Base-by-base conservation (phyloP, 371 early-diverging fungal species). In the Furculomyces boomerangus region DNA sequence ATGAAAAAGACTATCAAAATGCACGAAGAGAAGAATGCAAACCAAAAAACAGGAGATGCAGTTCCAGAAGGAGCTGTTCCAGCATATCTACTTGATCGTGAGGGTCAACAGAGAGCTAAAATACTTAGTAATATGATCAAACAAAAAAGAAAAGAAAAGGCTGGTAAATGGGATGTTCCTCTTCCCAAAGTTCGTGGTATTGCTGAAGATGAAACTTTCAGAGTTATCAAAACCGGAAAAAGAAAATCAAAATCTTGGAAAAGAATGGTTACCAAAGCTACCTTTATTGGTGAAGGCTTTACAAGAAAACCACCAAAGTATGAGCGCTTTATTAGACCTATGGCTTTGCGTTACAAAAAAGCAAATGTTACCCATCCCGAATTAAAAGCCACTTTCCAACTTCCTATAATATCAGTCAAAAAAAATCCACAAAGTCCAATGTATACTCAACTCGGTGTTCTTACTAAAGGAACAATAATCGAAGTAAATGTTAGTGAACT, bases 281-380 rank as follows among this genome's bases (percentile, higher is more conserved):
- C 98, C 18, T 99, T 99, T 81, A 99, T 99, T 25, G 98, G 99
- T 35, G 95, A 92, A 50, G 92, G 93, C 5, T 99, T 97, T 68
- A 99, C 99, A 20, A 88, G 99, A 63, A 99, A 99, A 70, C 98
- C 99, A 35, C 99, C 99, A 60, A 99, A 99, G 78, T 99, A 95
- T 74, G 99, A 99, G 71, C 85, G 99, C 43, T 99, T 99, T 70
- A 90, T 99, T 59, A 84, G 99, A 55, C 99, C 99, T 52, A 98
- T 96, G 88, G 99, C 91, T 24, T 74, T 99, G 44, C 89, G 99
- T 60, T 93, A 88, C 76, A 99, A 98, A 72, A 94, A 93, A 71
- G 99, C 99, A 41, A 90, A 99, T 71, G 99, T 99, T 49, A 94
- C 96, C 25, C 99, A 99, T 74, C 99, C 99, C 3, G 99, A 99